Percentiles rank a stretch among this genome's conserved stretches.
These are phyloP conservation scores for Ceratocystis albifundus DNA, from an alignment of 2,329 filamentous ascomycete species.

Conservation along the genomic window DNA sequence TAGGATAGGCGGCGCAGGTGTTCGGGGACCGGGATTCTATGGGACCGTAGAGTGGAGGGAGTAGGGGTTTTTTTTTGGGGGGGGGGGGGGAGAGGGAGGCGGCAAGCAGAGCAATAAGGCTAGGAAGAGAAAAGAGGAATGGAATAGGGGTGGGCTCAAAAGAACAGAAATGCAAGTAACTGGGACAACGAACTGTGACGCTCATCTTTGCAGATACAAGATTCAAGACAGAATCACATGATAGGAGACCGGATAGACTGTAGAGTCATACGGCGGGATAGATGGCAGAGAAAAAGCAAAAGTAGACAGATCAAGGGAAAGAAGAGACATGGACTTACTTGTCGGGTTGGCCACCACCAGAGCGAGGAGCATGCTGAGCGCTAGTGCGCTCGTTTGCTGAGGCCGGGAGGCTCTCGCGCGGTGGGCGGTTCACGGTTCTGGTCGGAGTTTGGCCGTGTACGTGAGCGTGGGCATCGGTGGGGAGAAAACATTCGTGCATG, in stretches of 20 bases:
- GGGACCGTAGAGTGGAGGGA: constrained; percentile 17
- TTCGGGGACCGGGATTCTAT: constrained; percentile 20
- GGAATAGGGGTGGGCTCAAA: no score
- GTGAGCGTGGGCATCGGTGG: constrained; percentile 49
- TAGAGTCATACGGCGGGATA: background rate
- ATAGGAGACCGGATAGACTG: background rate
- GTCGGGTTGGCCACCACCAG: constrained; percentile 40
- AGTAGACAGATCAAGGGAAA: constrained; percentile 11
- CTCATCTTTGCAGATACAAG: no score
- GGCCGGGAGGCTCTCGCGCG: constrained; percentile 44
- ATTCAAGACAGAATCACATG: background rate
- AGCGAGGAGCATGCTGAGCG: constrained; percentile 31
- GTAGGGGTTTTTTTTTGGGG: background rate
- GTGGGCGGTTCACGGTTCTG: constrained; percentile 37
- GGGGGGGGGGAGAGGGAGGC: constrained; percentile 13
- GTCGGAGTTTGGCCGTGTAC: constrained; percentile 49
- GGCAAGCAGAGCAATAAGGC: background rate
- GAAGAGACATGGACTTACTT: constrained; percentile 39
- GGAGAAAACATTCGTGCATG: constrained; percentile 52
- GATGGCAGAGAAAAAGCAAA: constrained; percentile 16
- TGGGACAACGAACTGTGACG: no score
- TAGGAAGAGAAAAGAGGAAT: constrained; percentile 12
- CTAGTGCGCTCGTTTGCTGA: constrained; percentile 33
- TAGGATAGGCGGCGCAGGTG: constrained; percentile 15
- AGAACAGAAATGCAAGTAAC: no score